phyloP scores from a whole-genome alignment of 1,284 basidiomycete genomes.

The Calocybe gambosa region DNA sequence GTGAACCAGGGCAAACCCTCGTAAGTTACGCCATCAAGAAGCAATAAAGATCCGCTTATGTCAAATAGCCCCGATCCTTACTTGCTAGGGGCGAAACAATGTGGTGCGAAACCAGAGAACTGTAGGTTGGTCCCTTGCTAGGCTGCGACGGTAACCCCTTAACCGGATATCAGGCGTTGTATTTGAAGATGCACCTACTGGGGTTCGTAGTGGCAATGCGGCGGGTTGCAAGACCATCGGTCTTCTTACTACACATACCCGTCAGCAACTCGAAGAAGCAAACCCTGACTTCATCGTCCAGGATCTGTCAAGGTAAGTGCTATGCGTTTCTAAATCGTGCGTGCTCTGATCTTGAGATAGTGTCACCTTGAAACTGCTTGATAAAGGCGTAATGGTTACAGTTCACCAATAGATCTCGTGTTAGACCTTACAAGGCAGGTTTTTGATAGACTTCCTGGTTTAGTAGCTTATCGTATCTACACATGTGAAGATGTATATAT shows the following conservation, averaged over 20 bases:
- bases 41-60: slow-evolving; percentile 5
- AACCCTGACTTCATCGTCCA: slow-evolving; percentile 57
- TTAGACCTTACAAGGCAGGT: no score
- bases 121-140: slow-evolving; percentile 35
- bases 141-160: slow-evolving; percentile 4
- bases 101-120: slow-evolving; percentile 51
- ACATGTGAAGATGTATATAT: no score
- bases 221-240: slow-evolving; percentile 79
- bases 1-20: slow-evolving; percentile 77
- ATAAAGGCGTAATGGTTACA: slow-evolving; percentile 31
- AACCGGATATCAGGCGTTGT: slow-evolving; percentile 52
- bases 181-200: slow-evolving; percentile 84
- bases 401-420: slow-evolving; percentile 6
- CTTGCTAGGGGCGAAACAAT: slow-evolving; percentile 61
- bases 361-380: slow-evolving; percentile 37
- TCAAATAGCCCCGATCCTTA: slow-evolving; percentile 75
- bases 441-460: no score
- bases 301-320: slow-evolving; percentile 50
- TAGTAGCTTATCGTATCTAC: slow-evolving; percentile 4
- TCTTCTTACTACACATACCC: slow-evolving; percentile 72
- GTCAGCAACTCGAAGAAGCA: slow-evolving; percentile 53
- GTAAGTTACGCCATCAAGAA: slow-evolving; percentile 29
- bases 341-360: slow-evolving; percentile 22
- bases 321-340: neutral
- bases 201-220: slow-evolving; percentile 47